Evolutionary conservation across 345 rosid species (phyloP).

Genomic region (Brassica carinata): DNA sequence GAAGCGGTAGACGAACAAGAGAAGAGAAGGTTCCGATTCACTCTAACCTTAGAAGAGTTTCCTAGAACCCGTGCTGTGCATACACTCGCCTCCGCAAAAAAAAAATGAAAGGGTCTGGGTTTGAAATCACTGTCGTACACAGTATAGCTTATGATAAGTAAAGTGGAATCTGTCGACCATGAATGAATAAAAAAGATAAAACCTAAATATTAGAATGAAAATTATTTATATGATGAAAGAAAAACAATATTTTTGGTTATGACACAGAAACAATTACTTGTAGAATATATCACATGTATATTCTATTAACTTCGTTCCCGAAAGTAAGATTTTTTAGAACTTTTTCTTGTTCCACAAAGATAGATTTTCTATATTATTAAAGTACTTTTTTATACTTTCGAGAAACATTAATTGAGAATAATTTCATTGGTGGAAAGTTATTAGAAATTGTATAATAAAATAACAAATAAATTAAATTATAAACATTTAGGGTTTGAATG

Average conservation of each 20-base stretch:
- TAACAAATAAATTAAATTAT: no score
- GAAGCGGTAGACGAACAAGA: background rate
- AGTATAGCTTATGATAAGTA: no score
- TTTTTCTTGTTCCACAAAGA: no score
- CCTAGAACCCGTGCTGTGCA: background rate
- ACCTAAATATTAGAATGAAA: no score
- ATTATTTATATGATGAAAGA: background rate
- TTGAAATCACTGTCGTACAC: background rate
- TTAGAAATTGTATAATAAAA: no score
- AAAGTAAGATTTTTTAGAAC: no score
- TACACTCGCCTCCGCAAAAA: background rate
- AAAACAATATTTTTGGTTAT: background rate
- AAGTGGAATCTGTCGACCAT: background rate
- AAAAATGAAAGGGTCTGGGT: background rate
- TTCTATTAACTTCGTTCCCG: background rate
- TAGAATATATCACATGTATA: background rate
- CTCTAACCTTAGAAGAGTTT: background rate
- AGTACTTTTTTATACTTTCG: no score
- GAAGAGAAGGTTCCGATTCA: background rate
- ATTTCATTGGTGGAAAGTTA: no score
- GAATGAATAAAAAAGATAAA: background rate
- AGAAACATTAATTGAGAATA: no score
- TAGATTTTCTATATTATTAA: no score
- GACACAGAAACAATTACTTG: background rate
- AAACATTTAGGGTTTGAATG: no score